Conservation (phyloP, 768 basidiomycete genomes). For the Naganishia antarctica region DNA sequence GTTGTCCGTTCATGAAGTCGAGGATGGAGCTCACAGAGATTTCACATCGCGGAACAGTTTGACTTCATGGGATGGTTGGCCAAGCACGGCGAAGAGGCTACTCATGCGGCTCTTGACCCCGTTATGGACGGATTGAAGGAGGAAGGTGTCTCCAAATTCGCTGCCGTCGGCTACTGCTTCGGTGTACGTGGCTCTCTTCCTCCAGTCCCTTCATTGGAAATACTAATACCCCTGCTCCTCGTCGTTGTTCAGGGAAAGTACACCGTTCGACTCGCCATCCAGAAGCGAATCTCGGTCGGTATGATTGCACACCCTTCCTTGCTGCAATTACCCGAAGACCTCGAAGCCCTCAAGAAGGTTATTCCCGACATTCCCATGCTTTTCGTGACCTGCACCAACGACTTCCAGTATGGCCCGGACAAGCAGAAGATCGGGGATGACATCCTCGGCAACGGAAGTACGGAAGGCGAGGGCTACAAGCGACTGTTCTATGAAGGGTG, state of each 20-base stretch:
- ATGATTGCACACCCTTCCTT: constrained; percentile 62
- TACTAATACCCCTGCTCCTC: constrained; percentile 10
- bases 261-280: constrained; percentile 62
- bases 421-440: constrained; percentile 54
- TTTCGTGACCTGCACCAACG: constrained; percentile 57
- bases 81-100: constrained; percentile 50
- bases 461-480: constrained; percentile 41
- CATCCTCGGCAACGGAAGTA: constrained; percentile 53
- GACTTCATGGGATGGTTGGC: constrained; percentile 54
- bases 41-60: constrained; percentile 41
- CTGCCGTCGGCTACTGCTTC: constrained; percentile 62
- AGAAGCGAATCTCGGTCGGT: constrained; percentile 54
- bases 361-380: constrained; percentile 59
- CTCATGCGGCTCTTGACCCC: constrained; percentile 57
- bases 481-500: constrained; percentile 57
- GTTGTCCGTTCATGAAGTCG: background rate
- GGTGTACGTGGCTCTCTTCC: constrained; percentile 28
- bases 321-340: constrained; percentile 59
- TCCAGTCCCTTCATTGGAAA: background rate
- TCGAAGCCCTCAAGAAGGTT: constrained; percentile 54
- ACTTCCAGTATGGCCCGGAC: constrained; percentile 54
- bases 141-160: constrained; percentile 60
- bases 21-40: background rate
- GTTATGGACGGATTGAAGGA: constrained; percentile 59
- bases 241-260: constrained; percentile 53